Base-by-base conservation (phyloP, 768 basidiomycete species). In the Hirschioporus abietinus region DNA sequence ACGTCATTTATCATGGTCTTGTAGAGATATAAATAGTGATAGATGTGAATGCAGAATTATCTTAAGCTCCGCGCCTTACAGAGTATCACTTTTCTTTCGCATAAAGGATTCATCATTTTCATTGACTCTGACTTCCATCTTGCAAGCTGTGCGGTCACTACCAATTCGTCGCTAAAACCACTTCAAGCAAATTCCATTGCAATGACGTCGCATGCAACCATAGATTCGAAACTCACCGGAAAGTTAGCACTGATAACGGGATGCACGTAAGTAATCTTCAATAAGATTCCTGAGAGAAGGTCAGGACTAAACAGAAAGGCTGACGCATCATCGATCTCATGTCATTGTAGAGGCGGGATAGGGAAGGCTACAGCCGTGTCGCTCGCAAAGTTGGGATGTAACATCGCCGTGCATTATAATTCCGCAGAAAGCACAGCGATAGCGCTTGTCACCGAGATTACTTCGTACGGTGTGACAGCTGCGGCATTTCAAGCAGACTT, bases 351-450 rank as follows among this genome's bases (percentile, higher is more conserved):
- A 26, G 84, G 84, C 7, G 85, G 85, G 0, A 86, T 86, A 63
- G 85, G 84, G 4, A 74, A 75, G 63, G 84, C 84, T 1, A 83
- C 84, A 1, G 83, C 84, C 0, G 71, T 80, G 23, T 73, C 77
- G 6, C 76, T 86, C 17, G 85, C 82, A 7, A 72, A 73, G 7
- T 77, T 69, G n/a, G 83, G 83, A 7, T 79, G 78, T 63, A 77
- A 74, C 27, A 80, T 86, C 68, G 85, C 84, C 7, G 78, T 86
- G 24, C 84, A 86, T 72, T 85, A 84, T 73, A 74, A 80, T 66
- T 72, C 79, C 1, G 74, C 81, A 10, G 69, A 73, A 34, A 73
- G 66, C 0, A 77, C 75, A 58, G 84, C 84, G 0, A 72, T 77
- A 0, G 74, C 74, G 7, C 76, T 85, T 7, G 80, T 82, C n/a